These are phyloP conservation scores for Magnolia changhungtana DNA, from an alignment of 164 flowering plant species.

Conservation along the genomic window DNA sequence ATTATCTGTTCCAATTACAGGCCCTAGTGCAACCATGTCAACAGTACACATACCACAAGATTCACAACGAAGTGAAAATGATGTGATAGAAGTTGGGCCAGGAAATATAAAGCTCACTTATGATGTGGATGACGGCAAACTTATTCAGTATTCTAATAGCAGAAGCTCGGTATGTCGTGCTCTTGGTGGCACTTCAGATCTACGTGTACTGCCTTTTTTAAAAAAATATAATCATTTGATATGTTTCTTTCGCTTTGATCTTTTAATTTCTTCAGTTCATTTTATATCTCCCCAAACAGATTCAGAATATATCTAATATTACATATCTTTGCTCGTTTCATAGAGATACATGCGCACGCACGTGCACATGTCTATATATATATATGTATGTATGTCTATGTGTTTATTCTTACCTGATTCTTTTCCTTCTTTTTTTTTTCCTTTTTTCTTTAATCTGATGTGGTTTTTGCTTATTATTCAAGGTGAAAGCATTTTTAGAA, in stretches of 20 bases:
- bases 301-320: background rate
- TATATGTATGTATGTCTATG: no score
- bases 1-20: constrained; percentile 27
- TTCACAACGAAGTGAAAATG: constrained; percentile 21
- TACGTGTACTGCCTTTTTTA: background rate
- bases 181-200: background rate
- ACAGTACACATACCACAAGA: constrained; percentile 22
- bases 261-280: background rate
- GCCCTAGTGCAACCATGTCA: constrained; percentile 43
- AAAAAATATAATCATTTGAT: background rate
- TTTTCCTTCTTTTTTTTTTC: background rate
- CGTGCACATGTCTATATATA: no score
- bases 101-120: constrained; percentile 70
- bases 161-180: constrained; percentile 48
- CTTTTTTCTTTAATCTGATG: background rate
- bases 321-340: background rate
- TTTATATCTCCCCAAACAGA: background rate
- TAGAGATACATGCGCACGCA: background rate
- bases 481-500: constrained; percentile 51
- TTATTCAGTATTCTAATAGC: constrained; percentile 52
- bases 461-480: constrained; percentile 13
- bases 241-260: background rate
- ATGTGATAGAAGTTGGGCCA: constrained; percentile 66
- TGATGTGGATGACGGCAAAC: constrained; percentile 57
- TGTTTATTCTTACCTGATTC: no score